Evolutionary conservation across 1,139 yeast species (phyloP).

Genomic region (Lodderomyces parapsilosis): DNA sequence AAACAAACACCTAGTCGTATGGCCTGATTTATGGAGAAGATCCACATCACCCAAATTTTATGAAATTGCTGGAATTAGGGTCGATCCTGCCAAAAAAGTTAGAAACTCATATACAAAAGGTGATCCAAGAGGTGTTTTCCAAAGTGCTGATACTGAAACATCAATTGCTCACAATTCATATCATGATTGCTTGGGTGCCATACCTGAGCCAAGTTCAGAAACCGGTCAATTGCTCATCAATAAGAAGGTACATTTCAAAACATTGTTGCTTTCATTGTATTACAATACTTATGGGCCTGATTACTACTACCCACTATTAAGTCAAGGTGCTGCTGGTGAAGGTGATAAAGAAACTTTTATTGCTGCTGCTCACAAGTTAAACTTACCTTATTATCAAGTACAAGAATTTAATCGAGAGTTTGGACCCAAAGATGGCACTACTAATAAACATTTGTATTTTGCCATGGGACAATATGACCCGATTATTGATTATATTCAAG

Average conservation of each 20-base stretch:
- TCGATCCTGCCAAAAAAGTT: slow-evolving; percentile 18
- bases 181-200: slow-evolving; percentile 56
- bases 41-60: slow-evolving; percentile 36
- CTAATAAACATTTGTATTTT: slow-evolving; percentile 26
- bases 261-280: slow-evolving; percentile 52
- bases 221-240: slow-evolving; percentile 58
- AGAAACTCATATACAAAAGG: slow-evolving; percentile 28
- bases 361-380: slow-evolving; percentile 55
- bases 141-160: slow-evolving; percentile 11
- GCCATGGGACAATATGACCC: slow-evolving; percentile 45
- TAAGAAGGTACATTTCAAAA: slow-evolving; percentile 47
- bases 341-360: slow-evolving; percentile 66
- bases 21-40: slow-evolving; percentile 45
- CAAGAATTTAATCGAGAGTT: slow-evolving; percentile 39
- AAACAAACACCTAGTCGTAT: slow-evolving; percentile 26
- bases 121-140: slow-evolving; percentile 25
- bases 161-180: slow-evolving; percentile 16
- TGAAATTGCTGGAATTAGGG: slow-evolving; percentile 27
- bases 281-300: slow-evolving; percentile 56
- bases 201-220: slow-evolving; percentile 62
- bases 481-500: slow-evolving; percentile 30
- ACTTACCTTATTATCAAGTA: slow-evolving; percentile 54
- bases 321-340: slow-evolving; percentile 61
- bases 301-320: slow-evolving; percentile 51
- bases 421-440: slow-evolving; percentile 25